Conservation (phyloP, 371 early-diverging fungal genomes). For the Blastocladiella emersonii region DNA sequence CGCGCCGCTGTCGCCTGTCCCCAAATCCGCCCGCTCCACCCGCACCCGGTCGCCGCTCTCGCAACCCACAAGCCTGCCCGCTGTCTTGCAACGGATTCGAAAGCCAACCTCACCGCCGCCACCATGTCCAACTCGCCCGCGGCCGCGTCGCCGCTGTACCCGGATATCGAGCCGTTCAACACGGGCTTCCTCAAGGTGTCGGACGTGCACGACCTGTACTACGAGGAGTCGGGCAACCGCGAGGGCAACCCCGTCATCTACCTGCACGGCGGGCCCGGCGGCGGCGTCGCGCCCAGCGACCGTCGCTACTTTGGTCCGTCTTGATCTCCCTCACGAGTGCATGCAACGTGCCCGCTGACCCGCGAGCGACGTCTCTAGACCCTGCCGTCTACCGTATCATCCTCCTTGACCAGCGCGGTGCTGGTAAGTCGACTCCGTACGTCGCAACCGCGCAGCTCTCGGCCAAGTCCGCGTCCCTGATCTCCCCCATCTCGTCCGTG, state of each 20-base stretch:
- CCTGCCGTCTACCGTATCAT: conserved; percentile 39
- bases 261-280: conserved; percentile 32
- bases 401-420: conserved; percentile 46
- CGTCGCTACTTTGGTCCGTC: background rate
- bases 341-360: background rate
- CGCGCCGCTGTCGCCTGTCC: no score
- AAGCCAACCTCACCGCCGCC: no score
- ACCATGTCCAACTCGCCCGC: no score
- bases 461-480: no score
- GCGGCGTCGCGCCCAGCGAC: conserved; percentile 29
- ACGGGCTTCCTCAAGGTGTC: conserved; percentile 34
- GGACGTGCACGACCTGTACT: conserved; percentile 35
- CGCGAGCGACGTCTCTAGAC: no score
- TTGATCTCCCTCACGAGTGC: background rate
- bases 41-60: no score
- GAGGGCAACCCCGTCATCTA: conserved; percentile 32
- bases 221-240: conserved; percentile 24
- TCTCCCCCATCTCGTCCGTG: conserved; percentile 4
- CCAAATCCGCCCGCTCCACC: no score
- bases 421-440: conserved; percentile 44
- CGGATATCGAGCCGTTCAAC: conserved; percentile 33
- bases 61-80: no score
- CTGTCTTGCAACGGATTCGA: no score
- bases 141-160: conserved; percentile 30
- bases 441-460: no score